Evolutionary conservation across 805 yeast genomes (phyloP).

Genomic region (Pichia thaimueangensis): DNA sequence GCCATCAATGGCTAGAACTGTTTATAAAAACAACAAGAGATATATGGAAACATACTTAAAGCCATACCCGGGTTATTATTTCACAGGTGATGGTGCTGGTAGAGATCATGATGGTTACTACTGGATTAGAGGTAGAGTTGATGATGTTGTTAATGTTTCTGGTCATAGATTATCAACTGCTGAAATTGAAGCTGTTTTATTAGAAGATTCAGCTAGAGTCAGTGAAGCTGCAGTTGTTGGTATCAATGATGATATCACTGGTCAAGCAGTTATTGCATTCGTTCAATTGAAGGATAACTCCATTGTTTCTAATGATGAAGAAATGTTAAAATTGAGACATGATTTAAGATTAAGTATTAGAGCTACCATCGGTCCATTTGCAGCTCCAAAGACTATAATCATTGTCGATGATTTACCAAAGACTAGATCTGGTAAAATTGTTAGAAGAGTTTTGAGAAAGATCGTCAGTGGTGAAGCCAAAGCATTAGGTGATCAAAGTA

Average conservation of each 20-base stretch:
- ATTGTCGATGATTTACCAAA: constrained; percentile 91
- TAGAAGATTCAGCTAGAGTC: constrained; percentile 63
- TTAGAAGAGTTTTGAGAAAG: constrained; percentile 96
- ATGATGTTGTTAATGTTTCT: constrained; percentile 95
- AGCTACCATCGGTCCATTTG: constrained; percentile 88
- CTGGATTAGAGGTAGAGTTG: constrained; percentile 98
- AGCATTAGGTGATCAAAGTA: constrained; percentile 86
- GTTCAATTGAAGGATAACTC: constrained; percentile 67
- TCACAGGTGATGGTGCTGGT: constrained; percentile 98
- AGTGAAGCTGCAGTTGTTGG: constrained; percentile 98
- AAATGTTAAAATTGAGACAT: constrained; percentile 54
- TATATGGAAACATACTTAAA: constrained; percentile 86
- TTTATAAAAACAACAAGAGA: constrained; percentile 81
- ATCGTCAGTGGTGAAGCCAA: constrained; percentile 88
- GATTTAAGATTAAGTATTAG: constrained; percentile 84
- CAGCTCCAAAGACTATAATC: constrained; percentile 84
- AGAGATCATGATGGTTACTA: constrained; percentile 93
- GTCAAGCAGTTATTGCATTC: constrained; percentile 95
- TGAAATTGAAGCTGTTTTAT: constrained; percentile 89
- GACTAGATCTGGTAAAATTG: constrained; percentile 97
- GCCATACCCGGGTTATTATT: constrained; percentile 90
- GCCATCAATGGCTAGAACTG: constrained; percentile 99
- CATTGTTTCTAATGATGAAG: constrained; percentile 32
- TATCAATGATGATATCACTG: constrained; percentile 88
- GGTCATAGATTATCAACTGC: constrained; percentile 99